Evolutionary conservation across 2,329 filamentous ascomycete species (phyloP).

Genomic region (Nemania sp.): DNA sequence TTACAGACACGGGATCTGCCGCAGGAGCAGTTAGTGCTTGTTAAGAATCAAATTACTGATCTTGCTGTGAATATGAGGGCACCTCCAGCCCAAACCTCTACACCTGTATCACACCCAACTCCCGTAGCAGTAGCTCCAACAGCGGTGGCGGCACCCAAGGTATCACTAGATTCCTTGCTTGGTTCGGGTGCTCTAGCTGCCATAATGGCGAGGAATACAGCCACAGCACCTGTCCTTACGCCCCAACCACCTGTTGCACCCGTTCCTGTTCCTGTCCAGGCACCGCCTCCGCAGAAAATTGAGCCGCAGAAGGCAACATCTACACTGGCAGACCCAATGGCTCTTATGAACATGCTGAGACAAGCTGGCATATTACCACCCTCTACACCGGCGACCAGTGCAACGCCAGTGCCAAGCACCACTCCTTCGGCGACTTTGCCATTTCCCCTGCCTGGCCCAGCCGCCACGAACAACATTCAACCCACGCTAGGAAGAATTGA

Average conservation of each 20-base stretch:
- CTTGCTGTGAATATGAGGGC: constrained; percentile 68
- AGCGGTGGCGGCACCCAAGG: constrained; percentile 40
- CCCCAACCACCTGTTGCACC: constrained; percentile 48
- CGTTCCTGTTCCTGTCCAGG: constrained; percentile 48
- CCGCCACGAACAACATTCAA: constrained; percentile 32
- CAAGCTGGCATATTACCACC: constrained; percentile 67
- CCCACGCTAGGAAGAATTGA: constrained; percentile 39
- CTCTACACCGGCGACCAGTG: constrained; percentile 33
- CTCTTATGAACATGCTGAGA: constrained; percentile 68
- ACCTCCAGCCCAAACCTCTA: constrained; percentile 46
- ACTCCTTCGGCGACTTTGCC: constrained; percentile 39
- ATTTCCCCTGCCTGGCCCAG: constrained; percentile 46
- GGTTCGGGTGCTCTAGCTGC: constrained; percentile 63
- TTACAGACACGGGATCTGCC: constrained; percentile 78
- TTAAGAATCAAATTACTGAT: constrained; percentile 82
- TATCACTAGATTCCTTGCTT: constrained; percentile 62
- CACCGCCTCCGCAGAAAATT: constrained; percentile 51
- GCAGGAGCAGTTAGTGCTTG: constrained; percentile 78
- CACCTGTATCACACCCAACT: constrained; percentile 44
- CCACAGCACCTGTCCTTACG: constrained; percentile 52
- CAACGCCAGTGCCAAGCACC: constrained; percentile 44
- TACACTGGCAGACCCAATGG: constrained; percentile 52
- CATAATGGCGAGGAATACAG: constrained; percentile 58
- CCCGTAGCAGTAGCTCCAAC: constrained; percentile 45
- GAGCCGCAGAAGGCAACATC: constrained; percentile 46